Percentiles rank a stretch among this genome's conserved stretches.
Evolutionary conservation across 805 yeast genomes (phyloP).

Genomic region (Sugiyamaella chiloensis): DNA sequence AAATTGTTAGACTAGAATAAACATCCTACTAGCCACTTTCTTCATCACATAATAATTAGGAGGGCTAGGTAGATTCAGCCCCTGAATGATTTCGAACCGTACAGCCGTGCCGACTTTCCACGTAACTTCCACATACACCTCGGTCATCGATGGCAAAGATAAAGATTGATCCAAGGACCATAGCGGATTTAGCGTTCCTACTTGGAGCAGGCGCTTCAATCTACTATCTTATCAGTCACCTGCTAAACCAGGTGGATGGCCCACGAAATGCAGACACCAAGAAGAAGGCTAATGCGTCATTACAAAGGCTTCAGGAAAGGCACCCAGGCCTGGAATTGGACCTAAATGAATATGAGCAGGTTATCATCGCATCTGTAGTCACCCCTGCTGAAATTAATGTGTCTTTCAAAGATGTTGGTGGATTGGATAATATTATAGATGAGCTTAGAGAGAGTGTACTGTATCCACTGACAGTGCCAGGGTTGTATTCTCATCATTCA

Average conservation of each 20-base stretch:
- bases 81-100: too few relatives aligned
- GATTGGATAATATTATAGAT: slow-evolving; percentile 74
- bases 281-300: slow-evolving; percentile 55
- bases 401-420: slow-evolving; percentile 81
- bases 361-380: slow-evolving; percentile 73
- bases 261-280: slow-evolving; percentile 54
- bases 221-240: slow-evolving; percentile 54
- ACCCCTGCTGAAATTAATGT: slow-evolving; percentile 80
- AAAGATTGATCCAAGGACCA: slow-evolving; percentile 25
- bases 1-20: too few relatives aligned
- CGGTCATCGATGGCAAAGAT: slow-evolving; percentile 3
- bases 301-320: slow-evolving; percentile 53
- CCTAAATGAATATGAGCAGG: slow-evolving; percentile 70
- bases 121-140: too few relatives aligned
- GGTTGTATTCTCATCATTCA: slow-evolving; percentile 65
- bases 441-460: slow-evolving; percentile 86
- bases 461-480: slow-evolving; percentile 77
- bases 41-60: too few relatives aligned
- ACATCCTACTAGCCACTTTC: too few relatives aligned
- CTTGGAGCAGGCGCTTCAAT: slow-evolving; percentile 67
- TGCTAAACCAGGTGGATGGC: slow-evolving; percentile 44
- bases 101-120: too few relatives aligned
- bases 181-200: slow-evolving; percentile 47
- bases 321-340: slow-evolving; percentile 57
- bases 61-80: too few relatives aligned